Percentiles rank a stretch among this genome's conserved stretches.
Conservation (phyloP, 805 yeast genomes). For the Starmerella powellii region DNA sequence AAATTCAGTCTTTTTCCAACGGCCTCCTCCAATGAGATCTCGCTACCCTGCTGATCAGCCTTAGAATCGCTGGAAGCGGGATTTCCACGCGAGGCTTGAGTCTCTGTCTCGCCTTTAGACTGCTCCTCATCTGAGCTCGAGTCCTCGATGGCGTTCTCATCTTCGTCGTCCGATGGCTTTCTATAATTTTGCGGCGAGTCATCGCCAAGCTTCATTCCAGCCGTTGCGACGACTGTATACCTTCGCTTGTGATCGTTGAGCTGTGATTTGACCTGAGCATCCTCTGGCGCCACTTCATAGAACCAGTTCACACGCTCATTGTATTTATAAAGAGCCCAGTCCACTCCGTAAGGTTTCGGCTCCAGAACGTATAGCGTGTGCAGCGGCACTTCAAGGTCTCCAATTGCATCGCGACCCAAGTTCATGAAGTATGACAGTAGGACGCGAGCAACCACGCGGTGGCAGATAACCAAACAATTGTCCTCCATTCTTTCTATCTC, state of each 20-base stretch:
- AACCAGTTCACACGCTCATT: constrained; percentile 72
- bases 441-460: constrained; percentile 82
- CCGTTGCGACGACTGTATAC: constrained; percentile 24
- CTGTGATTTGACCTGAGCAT: constrained; percentile 22
- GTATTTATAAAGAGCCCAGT: constrained; percentile 80
- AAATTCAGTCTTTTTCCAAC: constrained; percentile 2
- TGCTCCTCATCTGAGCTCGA: constrained; percentile 10
- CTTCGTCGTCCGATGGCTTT: background rate
- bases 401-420: constrained; percentile 60
- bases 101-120: too few species aligned
- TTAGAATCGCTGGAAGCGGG: too few species aligned
- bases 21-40: constrained; percentile 5
- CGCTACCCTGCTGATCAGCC: too few species aligned
- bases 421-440: constrained; percentile 81
- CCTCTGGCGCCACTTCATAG: constrained; percentile 40
- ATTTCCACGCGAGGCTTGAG: too few species aligned
- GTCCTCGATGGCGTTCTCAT: constrained; percentile 6
- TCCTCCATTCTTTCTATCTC: constrained; percentile 88
- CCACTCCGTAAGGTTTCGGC: constrained; percentile 91
- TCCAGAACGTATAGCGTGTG: constrained; percentile 85
- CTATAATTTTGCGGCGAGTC: background rate
- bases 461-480: constrained; percentile 71
- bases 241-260: constrained; percentile 22
- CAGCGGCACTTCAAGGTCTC: constrained; percentile 83
- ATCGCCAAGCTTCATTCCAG: constrained; percentile 21